A percentile compares a stretch with the other conserved stretches of the same genome.
Conservation (phyloP, 2,329 filamentous ascomycete species). For the Phialophora chinensis region DNA sequence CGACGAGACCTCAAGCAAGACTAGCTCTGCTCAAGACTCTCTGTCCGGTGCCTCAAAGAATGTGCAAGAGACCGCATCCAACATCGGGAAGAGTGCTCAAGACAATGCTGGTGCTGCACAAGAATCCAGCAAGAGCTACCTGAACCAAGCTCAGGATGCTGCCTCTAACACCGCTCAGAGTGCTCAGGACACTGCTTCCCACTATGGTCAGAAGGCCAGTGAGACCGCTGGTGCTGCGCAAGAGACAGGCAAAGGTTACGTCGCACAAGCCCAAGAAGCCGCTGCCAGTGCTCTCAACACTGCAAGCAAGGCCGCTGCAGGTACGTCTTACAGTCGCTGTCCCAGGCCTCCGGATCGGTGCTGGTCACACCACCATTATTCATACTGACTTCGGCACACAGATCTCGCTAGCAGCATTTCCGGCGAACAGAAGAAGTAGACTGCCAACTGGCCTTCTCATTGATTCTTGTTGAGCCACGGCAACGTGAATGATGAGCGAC, state of each 20-base stretch:
- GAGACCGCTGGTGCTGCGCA: slow-evolving; percentile 21
- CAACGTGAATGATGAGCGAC: neutral
- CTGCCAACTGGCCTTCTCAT: neutral
- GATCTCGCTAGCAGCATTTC: slow-evolving; percentile 38
- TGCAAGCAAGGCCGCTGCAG: slow-evolving; percentile 35
- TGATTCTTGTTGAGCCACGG: neutral
- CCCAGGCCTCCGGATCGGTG: neutral
- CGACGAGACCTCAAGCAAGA: slow-evolving; percentile 44
- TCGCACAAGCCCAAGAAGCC: slow-evolving; percentile 36
- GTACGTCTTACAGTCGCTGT: slow-evolving; percentile 13
- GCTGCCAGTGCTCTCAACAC: slow-evolving; percentile 37
- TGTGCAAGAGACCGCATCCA: slow-evolving; percentile 27
- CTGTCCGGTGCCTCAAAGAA: slow-evolving; percentile 23
- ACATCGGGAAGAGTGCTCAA: slow-evolving; percentile 14
- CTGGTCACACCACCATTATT: neutral
- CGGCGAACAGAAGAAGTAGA: slow-evolving; percentile 35
- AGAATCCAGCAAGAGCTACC: slow-evolving; percentile 19
- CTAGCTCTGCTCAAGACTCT: slow-evolving; percentile 25
- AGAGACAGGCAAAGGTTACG: slow-evolving; percentile 23
- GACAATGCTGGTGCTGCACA: slow-evolving; percentile 28
- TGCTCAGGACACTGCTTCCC: slow-evolving; percentile 24
- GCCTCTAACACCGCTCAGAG: slow-evolving; percentile 20
- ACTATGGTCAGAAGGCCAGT: slow-evolving; percentile 13
- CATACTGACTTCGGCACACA: slow-evolving; percentile 24
- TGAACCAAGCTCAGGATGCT: slow-evolving; percentile 23